Evolutionary conservation across 371 early-diverging fungal genomes (phyloP), one percentile per base, ranked within the genome.

Genomic region (Encephalitozoon hellem): DNA sequence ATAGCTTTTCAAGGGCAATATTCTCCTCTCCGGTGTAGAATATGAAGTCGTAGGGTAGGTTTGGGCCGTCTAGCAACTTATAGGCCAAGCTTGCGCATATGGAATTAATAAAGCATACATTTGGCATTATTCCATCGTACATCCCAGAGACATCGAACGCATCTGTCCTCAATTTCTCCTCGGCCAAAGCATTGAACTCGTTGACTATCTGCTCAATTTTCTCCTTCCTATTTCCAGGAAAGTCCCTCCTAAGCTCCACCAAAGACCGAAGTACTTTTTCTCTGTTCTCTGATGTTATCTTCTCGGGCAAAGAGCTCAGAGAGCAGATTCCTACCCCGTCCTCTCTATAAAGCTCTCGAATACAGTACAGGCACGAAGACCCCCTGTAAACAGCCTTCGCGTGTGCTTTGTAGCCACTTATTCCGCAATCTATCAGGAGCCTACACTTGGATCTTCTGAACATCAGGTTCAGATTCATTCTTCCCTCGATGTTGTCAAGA

Each of bases 391-490:
- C 79, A 28, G 12, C 63, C 63, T 80, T 80, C 25, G 67, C 76
- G 69, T 80, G 80, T 4, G 26, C 34, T 34, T 34, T 51, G 9
- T 53, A n/a, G 34, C 49, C 68, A 18, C 74, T 68, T 26, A 83
- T 74, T 18, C 83, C 83, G 59, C 65, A 69, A 65, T 83, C 83
- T 5, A 83, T 63, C 28, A 83, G 47, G 9, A 76, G 5, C n/a
- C 21, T 49, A 25, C 64, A 69, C 15, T 63, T 64, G n/a, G 53
- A 73, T 21, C 42, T 42, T 32, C 53, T 67, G 64, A 72, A 74
- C 43, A 78, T 43, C 59, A 72, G 78, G 63, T 83, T 83, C n/a
- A 83, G 9, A 41, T 78, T 67, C 80, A 83, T 80, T 47, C 83
- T 72, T 30, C 53, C 32, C 18, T 8, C 45, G 0, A 83, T 41